Evolutionary conservation across 1,284 basidiomycete genomes (phyloP).

Genomic region (Marasmius tenuissimus): DNA sequence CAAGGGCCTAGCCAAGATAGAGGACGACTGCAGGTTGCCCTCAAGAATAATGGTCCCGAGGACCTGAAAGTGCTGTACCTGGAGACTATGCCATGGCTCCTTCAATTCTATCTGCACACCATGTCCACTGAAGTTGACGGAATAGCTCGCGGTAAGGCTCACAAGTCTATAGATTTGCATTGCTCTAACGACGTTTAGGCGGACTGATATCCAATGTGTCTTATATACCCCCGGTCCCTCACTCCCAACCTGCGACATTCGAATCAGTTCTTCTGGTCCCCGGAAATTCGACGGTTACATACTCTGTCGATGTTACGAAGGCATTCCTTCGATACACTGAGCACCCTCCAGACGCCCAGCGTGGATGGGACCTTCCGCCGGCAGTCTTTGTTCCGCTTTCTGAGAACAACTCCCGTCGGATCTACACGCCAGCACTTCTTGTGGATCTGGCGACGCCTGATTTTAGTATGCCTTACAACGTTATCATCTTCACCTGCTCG

Average conservation of each 20-base stretch:
- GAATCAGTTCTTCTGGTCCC: constrained; percentile 76
- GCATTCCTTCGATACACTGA: constrained; percentile 92
- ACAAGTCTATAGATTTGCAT: constrained; percentile 8
- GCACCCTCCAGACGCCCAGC: constrained; percentile 93
- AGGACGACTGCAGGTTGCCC: constrained; percentile 68
- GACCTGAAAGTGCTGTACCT: constrained; percentile 70
- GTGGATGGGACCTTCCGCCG: constrained; percentile 90
- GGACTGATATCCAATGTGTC: constrained; percentile 60
- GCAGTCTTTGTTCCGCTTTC: constrained; percentile 66
- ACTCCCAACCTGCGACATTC: constrained; percentile 72
- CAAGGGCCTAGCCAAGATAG: constrained; percentile 77
- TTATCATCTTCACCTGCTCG: constrained; percentile 94
- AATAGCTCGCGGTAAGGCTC: constrained; percentile 42
- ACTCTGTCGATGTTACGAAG: constrained; percentile 81
- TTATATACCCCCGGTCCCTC: constrained; percentile 70
- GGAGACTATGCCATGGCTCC: constrained; percentile 93
- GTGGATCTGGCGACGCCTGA: constrained; percentile 94
- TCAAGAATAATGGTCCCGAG: constrained; percentile 63
- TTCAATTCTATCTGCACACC: constrained; percentile 88
- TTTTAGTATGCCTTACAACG: constrained; percentile 99
- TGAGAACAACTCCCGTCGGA: constrained; percentile 31
- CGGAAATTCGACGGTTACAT: constrained; percentile 57
- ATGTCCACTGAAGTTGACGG: constrained; percentile 50
- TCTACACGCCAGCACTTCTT: constrained; percentile 83
- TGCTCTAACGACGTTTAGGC: constrained; percentile 35